Evolutionary conservation across 2,329 filamentous ascomycete species (phyloP).

Genomic region (Cladophialophora bantiana): DNA sequence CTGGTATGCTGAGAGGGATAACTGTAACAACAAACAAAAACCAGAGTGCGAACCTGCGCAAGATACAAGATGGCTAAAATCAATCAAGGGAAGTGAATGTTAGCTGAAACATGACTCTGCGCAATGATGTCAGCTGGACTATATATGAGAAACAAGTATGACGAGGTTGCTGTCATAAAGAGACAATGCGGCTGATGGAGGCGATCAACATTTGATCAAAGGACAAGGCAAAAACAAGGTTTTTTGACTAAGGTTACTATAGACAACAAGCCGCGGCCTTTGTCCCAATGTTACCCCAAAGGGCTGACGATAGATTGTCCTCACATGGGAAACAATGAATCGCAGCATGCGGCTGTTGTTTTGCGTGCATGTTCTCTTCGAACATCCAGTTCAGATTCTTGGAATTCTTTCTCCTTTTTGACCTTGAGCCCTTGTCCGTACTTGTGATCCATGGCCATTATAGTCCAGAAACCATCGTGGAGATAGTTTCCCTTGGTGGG

Average conservation of each 20-base stretch:
- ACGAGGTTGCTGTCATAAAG: neutral
- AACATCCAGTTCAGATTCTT: constrained; percentile 33
- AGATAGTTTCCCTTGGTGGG: constrained; percentile 33
- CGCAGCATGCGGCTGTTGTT: neutral
- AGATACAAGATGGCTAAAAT: neutral
- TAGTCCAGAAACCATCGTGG: constrained; percentile 40
- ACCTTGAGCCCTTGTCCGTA: constrained; percentile 35
- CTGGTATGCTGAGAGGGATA: neutral
- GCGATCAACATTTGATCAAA: neutral
- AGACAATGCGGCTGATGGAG: neutral
- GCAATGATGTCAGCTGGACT: neutral
- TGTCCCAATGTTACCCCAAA: neutral
- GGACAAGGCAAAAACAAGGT: neutral
- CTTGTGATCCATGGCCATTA: constrained; percentile 36
- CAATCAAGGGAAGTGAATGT: neutral
- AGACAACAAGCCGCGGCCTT: neutral
- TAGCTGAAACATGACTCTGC: neutral
- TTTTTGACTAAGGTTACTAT: neutral
- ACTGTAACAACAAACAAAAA: neutral
- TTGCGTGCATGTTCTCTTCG: constrained; percentile 28
- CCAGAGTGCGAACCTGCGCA: neutral
- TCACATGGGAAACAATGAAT: neutral
- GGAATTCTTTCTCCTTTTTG: constrained; percentile 38
- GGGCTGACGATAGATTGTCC: neutral
- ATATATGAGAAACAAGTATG: neutral